These are phyloP conservation scores for Umbelopsis isabellina DNA, from an alignment of 192 early-diverging fungal genomes.

Conservation along the genomic window DNA sequence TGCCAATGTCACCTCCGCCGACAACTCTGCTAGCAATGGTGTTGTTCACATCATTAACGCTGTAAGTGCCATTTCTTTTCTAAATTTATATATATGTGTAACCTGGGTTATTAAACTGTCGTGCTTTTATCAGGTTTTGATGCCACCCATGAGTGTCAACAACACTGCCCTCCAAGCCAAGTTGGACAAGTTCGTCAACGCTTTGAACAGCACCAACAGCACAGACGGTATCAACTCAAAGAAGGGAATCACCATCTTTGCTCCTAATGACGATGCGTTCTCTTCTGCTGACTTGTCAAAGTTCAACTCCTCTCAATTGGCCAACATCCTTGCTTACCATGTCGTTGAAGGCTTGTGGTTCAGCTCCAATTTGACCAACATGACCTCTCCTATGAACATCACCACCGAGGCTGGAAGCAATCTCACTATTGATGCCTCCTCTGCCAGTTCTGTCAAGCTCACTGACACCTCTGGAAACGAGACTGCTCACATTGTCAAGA, in stretches of 20 bases:
- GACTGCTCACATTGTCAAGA: neutral
- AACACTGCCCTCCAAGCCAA: conserved; percentile 1
- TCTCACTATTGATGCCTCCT: neutral
- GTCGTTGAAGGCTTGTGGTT: conserved; percentile 38
- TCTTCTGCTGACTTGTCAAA: conserved; percentile 61
- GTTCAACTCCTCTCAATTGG: conserved; percentile 50
- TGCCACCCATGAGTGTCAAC: neutral
- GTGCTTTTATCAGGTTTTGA: neutral
- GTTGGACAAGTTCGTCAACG: neutral
- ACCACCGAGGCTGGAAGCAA: neutral
- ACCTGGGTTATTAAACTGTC: neutral
- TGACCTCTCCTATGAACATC: neutral
- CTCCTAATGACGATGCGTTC: conserved; percentile 64
- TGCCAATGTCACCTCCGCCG: conserved; percentile 10
- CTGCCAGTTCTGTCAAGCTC: neutral
- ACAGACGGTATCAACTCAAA: conserved; percentile 48
- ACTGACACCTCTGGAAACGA: conserved; percentile 7
- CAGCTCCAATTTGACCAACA: conserved; percentile 2
- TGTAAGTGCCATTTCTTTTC: neutral
- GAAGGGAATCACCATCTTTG: conserved; percentile 65
- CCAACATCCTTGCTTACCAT: conserved; percentile 54
- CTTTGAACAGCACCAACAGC: conserved; percentile 7
- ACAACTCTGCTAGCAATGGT: conserved; percentile 16
- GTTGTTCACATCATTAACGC: conserved; percentile 6
- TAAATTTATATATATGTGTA: neutral